Evolutionary conservation across 1,284 basidiomycete genomes (phyloP), one percentile per base, ranked within the genome.

Genomic region (Somion occarium): DNA sequence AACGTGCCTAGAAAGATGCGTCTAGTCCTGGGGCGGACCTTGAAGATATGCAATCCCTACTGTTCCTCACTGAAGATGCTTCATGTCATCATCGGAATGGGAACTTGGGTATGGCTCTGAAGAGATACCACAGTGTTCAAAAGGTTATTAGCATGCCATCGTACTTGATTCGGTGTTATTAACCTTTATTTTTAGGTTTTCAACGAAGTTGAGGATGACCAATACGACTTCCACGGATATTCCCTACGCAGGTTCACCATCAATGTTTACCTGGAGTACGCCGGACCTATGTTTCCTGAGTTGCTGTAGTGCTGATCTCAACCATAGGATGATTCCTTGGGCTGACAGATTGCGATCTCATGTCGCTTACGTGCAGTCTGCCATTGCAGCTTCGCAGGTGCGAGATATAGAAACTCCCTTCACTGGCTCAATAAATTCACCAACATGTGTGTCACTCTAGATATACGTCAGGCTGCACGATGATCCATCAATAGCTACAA

Each of bases 141-240:
- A 88, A 84, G 73, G 90, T 91, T 37, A 26, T 61, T 57, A 38
- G 22, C 44, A n/a, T n/a, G n/a, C n/a, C n/a, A n/a, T n/a, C n/a
- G n/a, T n/a, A n/a, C 7, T 5, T 44, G 43, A 44, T 22, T 26
- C 13, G n/a, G 18, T 46, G 30, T 23, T n/a, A n/a, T n/a, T n/a
- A n/a, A n/a, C n/a, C n/a, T 34, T 27, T 12, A 24, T 43, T 38
- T 19, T 20, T 61, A 92, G 85, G 75, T 88, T 13, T 98, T 97
- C 68, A 80, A 88, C 51, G 90, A 91, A 51, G 82, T 93, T 57
- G 91, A 95, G 62, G 93, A 98, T 59, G 97, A 99, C 65, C 95
- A 99, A 70, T 96, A 92, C 62, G 97, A 99, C 69, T 99, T 99
- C 77, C 97, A 99, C 68, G 85, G 88, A 5, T 99, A 99, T 70